Conservation (phyloP, 345 rosid genomes). For the Lenwebbia sp. region DNA sequence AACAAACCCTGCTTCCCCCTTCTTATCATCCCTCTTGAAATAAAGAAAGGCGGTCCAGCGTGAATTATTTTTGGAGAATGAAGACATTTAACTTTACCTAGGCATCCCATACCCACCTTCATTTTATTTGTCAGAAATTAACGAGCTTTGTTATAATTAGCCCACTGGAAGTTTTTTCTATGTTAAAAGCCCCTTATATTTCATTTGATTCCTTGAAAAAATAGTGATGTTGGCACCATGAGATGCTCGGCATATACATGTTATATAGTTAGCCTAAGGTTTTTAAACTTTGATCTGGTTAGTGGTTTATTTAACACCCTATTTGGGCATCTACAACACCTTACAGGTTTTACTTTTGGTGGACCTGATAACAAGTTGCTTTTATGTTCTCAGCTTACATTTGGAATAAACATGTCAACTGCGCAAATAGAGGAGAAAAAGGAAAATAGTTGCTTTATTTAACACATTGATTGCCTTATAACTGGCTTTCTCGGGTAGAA, state of each 20-base stretch:
- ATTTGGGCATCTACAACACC: neutral
- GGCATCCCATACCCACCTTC: neutral
- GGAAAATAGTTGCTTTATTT: neutral
- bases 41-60: neutral
- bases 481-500: neutral
- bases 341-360: neutral
- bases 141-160: neutral
- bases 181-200: neutral
- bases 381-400: neutral
- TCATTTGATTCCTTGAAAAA: neutral
- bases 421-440: neutral
- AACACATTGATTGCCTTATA: neutral
- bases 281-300: neutral
- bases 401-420: neutral
- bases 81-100: neutral
- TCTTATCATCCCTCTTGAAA: neutral
- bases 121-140: neutral
- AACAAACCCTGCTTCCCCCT: too few relatives aligned
- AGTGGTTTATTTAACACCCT: neutral
- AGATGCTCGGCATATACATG: neutral
- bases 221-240: neutral
- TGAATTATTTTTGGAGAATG: neutral
- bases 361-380: neutral
- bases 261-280: neutral
- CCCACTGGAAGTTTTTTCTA: neutral